A percentile compares a stretch with the other conserved stretches of the same genome.
Conservation (phyloP, 164 flowering plant genomes). For the Aristolochia californica region DNA sequence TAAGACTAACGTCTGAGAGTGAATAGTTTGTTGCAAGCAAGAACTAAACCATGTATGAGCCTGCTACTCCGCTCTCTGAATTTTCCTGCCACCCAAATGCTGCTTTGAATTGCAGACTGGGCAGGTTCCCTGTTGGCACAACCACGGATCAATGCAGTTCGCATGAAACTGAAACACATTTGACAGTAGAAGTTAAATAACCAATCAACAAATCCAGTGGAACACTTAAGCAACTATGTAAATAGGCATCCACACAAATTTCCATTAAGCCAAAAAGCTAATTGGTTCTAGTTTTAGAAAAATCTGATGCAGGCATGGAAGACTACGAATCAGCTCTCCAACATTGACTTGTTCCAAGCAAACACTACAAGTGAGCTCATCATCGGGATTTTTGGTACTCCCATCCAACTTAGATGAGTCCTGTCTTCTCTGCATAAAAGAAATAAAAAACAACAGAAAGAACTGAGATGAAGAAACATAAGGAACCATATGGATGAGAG, state of each 20-base stretch:
- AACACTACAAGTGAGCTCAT: slow-evolving; percentile 71
- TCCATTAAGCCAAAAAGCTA: no score
- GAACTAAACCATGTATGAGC: slow-evolving; percentile 2
- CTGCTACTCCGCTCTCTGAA: slow-evolving; percentile 11
- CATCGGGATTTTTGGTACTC: slow-evolving; percentile 29
- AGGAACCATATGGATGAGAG: no score
- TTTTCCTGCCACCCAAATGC: slow-evolving; percentile 40
- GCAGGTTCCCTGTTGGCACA: slow-evolving; percentile 62
- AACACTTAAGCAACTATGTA: no score
- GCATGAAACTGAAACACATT: slow-evolving; percentile 47
- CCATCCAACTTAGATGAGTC: slow-evolving; percentile 31
- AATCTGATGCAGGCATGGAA: slow-evolving; percentile 93
- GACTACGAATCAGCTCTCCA: slow-evolving; percentile 76
- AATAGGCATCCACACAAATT: no score
- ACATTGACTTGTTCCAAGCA: slow-evolving; percentile 84
- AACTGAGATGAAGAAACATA: not conserved
- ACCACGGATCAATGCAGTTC: slow-evolving; percentile 65
- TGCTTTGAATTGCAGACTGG: slow-evolving; percentile 51
- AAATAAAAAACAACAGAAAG: not conserved
- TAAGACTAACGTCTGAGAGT: not conserved
- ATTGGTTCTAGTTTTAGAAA: not conserved
- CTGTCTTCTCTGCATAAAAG: slow-evolving; percentile 36
- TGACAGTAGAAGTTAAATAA: not conserved
- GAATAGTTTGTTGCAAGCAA: not conserved
- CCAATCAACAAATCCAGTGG: no score